Conservation (phyloP, 352 stramenopile genomes). For the Globisporangium megalacanthum region DNA sequence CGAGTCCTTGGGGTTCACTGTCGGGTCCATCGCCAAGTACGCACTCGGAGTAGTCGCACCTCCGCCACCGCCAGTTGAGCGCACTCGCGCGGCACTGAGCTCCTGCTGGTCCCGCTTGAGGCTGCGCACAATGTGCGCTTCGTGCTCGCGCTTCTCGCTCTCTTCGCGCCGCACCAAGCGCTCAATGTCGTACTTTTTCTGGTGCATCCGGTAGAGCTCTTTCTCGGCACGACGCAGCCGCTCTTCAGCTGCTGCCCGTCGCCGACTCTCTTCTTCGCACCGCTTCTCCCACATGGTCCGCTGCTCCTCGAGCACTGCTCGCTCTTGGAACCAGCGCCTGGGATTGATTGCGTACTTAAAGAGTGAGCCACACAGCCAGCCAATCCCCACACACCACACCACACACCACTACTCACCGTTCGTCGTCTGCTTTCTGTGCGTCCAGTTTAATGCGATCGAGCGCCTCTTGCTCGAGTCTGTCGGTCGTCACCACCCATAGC, state of each 20-base stretch:
- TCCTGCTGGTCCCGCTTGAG: conserved; percentile 70
- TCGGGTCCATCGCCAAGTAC: conserved; percentile 58
- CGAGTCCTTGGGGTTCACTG: conserved; percentile 74
- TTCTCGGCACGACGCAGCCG: conserved; percentile 77
- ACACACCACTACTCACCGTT: conserved; percentile 40
- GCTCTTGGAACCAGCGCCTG: conserved; percentile 70
- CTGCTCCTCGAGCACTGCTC: conserved; percentile 52
- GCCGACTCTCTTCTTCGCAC: conserved; percentile 68
- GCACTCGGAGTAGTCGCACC: conserved; percentile 6
- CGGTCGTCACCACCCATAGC: neutral
- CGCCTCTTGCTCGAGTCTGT: conserved; percentile 69
- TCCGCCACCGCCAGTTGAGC: conserved; percentile 14
- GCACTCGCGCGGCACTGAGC: conserved; percentile 22
- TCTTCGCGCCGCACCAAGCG: conserved; percentile 76
- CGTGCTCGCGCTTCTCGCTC: conserved; percentile 83
- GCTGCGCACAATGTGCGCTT: conserved; percentile 76
- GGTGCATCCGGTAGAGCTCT: conserved; percentile 87
- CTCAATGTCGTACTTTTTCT: conserved; percentile 89
- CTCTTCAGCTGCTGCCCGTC: conserved; percentile 69
- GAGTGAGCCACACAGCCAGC: neutral
- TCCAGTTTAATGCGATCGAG: conserved; percentile 81
- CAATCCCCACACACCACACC: neutral
- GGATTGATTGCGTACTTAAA: neutral
- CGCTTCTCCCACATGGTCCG: conserved; percentile 64
- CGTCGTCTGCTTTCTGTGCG: conserved; percentile 73